These are phyloP conservation scores for Pneumocystis oryctolagi DNA, from an alignment of 1,139 yeast species.

Conservation along the genomic window DNA sequence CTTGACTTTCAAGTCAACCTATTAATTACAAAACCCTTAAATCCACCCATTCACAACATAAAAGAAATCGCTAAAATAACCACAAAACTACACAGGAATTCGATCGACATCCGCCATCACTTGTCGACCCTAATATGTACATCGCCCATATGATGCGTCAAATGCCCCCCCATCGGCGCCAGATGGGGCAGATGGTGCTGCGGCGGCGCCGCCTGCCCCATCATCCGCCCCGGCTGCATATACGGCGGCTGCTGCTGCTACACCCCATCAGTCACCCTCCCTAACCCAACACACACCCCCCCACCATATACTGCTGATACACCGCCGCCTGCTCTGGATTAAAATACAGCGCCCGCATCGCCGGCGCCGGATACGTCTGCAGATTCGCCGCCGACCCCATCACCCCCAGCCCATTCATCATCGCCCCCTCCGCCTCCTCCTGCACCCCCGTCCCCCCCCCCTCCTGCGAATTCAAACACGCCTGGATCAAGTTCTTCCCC, in stretches of 20 bases:
- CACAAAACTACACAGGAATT: no score
- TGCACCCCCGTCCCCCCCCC: slow-evolving; percentile 15
- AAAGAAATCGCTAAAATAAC: no score
- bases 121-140: not conserved
- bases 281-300: not conserved
- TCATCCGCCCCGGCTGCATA: not conserved
- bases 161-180: not conserved
- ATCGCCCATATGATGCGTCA: not conserved
- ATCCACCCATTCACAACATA: no score
- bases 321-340: slow-evolving; percentile 22
- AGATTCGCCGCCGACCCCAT: slow-evolving; percentile 16
- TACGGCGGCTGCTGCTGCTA: not conserved
- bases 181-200: not conserved
- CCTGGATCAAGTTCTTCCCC: slow-evolving; percentile 91
- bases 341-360: slow-evolving; percentile 15
- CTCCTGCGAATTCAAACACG: slow-evolving; percentile 90
- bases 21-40: no score
- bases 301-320: slow-evolving; percentile 16
- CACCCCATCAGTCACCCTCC: not conserved
- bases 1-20: no score
- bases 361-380: slow-evolving; percentile 1
- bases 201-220: not conserved
- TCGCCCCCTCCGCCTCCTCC: slow-evolving; percentile 15
- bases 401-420: slow-evolving; percentile 10
- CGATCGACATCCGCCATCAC: not conserved